Percentiles rank a stretch among this genome's conserved stretches.
Evolutionary conservation across 306 rosid species (phyloP).

Genomic region (Cucurbita argyrosperma): DNA sequence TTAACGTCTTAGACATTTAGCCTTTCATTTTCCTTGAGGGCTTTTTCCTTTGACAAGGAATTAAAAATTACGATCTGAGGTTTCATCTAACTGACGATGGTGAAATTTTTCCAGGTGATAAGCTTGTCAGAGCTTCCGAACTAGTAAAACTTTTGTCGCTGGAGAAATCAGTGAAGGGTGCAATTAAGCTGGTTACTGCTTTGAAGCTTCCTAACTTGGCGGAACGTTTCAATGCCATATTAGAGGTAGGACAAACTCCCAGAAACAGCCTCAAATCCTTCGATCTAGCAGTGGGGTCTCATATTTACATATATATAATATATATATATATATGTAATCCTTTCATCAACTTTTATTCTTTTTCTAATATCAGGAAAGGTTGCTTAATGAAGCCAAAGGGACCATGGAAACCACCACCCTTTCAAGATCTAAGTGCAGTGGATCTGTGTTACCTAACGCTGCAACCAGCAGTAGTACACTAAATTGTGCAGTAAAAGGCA

Average conservation of each 20-base stretch:
- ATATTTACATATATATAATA: neutral
- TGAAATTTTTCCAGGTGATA: constrained; percentile 51
- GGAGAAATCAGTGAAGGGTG: constrained; percentile 83
- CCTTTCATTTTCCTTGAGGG: neutral
- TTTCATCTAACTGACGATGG: neutral
- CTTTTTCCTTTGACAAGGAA: neutral
- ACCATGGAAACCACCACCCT: constrained; percentile 14
- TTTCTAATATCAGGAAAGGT: constrained; percentile 44
- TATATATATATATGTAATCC: neutral
- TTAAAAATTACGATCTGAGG: neutral
- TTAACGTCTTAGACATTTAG: neutral
- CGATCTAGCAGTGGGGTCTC: neutral
- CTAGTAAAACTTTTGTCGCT: constrained; percentile 69
- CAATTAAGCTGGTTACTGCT: constrained; percentile 83
- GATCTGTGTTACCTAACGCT: constrained; percentile 16
- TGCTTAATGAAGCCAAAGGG: constrained; percentile 36
- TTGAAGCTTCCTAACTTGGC: constrained; percentile 90
- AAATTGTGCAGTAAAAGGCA: constrained; percentile 13
- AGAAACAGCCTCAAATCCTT: neutral
- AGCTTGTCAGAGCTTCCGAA: constrained; percentile 83
- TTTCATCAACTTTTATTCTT: constrained; percentile 7
- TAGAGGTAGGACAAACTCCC: constrained; percentile 46
- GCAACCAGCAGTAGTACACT: constrained; percentile 8
- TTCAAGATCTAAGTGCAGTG: constrained; percentile 17
- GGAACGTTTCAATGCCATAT: constrained; percentile 64